phyloP scores from a whole-genome alignment of 2,329 filamentous ascomycete species.

The Aspergillus sojae region DNA sequence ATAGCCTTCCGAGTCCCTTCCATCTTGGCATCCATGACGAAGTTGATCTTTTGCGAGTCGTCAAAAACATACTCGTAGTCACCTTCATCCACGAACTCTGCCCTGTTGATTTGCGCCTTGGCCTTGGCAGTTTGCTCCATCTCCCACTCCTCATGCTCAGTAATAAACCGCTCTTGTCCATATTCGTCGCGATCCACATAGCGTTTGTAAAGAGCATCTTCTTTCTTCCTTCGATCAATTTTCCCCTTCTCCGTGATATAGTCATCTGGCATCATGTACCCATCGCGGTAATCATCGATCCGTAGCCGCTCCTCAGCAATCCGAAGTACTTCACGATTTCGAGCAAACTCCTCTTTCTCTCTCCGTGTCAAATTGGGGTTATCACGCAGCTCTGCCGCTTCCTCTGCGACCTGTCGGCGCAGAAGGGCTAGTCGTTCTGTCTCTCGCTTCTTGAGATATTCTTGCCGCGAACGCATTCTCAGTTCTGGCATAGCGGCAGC shows the following conservation, averaged over 20 bases:
- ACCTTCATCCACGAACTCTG: slow-evolving; percentile 74
- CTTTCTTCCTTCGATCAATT: slow-evolving; percentile 82
- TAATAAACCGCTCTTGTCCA: slow-evolving; percentile 85
- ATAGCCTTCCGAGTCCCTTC: slow-evolving; percentile 71
- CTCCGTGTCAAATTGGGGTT: slow-evolving; percentile 73
- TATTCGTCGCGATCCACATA: slow-evolving; percentile 86
- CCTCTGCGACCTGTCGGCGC: slow-evolving; percentile 85
- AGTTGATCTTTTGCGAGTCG: slow-evolving; percentile 83
- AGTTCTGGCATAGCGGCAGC: slow-evolving; percentile 77
- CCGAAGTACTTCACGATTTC: slow-evolving; percentile 79
- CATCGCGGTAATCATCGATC: slow-evolving; percentile 90
- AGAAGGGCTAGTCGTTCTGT: slow-evolving; percentile 82
- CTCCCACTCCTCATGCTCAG: slow-evolving; percentile 96
- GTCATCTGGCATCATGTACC: slow-evolving; percentile 90
- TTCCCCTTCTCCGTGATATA: slow-evolving; percentile 94
- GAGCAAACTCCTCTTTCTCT: slow-evolving; percentile 85
- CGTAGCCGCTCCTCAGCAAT: slow-evolving; percentile 81
- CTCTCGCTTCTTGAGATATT: slow-evolving; percentile 92
- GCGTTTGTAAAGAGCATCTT: slow-evolving; percentile 85
- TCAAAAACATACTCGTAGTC: slow-evolving; percentile 95
- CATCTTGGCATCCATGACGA: slow-evolving; percentile 73
- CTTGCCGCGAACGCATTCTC: slow-evolving; percentile 80
- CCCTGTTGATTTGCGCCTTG: slow-evolving; percentile 77
- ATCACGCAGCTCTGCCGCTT: slow-evolving; percentile 76
- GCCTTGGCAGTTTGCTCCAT: slow-evolving; percentile 84